Conservation (phyloP, 2,329 filamentous ascomycete genomes). For the Domatiomyces catenatus region DNA sequence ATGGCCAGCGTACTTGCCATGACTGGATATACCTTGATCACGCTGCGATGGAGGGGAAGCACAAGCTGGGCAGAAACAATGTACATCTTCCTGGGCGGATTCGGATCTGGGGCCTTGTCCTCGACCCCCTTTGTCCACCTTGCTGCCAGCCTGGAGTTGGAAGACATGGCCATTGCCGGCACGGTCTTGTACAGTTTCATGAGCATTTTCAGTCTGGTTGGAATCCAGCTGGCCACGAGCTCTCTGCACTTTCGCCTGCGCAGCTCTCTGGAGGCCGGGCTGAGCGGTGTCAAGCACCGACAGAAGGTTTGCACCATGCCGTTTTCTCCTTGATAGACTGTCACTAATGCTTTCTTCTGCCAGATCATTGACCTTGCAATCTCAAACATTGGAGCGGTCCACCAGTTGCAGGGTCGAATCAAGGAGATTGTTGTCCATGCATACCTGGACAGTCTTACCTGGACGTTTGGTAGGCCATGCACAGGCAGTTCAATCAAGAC, state of each 20-base stretch:
- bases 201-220: slow-evolving; percentile 6
- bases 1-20: slow-evolving; percentile 36
- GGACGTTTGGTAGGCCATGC: slow-evolving; percentile 4
- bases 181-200: slow-evolving; percentile 31
- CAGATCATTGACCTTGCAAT: slow-evolving; percentile 8
- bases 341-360: not conserved
- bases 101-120: slow-evolving; percentile 35
- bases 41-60: slow-evolving; percentile 43
- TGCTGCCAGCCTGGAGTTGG: slow-evolving; percentile 30
- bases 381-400: slow-evolving; percentile 5
- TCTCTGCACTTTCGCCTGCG: slow-evolving; percentile 4
- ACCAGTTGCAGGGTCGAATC: slow-evolving; percentile 1
- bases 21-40: slow-evolving; percentile 37
- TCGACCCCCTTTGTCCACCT: slow-evolving; percentile 36
- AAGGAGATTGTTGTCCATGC: slow-evolving; percentile 4
- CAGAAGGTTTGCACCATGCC: not conserved
- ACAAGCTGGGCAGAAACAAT: slow-evolving; percentile 42
- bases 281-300: slow-evolving; percentile 1
- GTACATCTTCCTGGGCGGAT: slow-evolving; percentile 43
- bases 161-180: slow-evolving; percentile 36
- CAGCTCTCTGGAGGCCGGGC: not conserved
- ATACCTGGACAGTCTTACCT: slow-evolving; percentile 5
- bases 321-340: not conserved
- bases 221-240: slow-evolving; percentile 5
- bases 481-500: not conserved